Evolutionary conservation across 2,329 filamentous ascomycete species (phyloP).

Genomic region (Fusarium globosum): DNA sequence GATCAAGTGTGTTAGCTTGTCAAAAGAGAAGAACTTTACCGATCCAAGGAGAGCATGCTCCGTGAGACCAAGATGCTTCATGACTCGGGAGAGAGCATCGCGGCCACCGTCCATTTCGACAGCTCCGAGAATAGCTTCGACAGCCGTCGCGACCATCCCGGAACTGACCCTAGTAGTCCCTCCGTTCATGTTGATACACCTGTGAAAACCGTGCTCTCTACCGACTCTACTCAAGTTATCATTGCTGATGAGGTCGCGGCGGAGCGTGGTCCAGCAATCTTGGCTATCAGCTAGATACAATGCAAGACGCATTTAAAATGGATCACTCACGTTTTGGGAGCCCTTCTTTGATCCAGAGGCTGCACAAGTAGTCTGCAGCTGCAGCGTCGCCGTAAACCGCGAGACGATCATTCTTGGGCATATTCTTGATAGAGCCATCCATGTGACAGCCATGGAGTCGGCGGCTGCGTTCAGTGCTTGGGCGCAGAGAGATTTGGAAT

Average conservation of each 20-base stretch:
- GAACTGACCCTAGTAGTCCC: background rate
- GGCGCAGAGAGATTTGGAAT: background rate
- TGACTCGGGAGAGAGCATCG: background rate
- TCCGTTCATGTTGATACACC: background rate
- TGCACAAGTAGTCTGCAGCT: background rate
- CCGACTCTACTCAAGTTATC: background rate
- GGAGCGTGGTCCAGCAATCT: background rate
- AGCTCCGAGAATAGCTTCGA: background rate
- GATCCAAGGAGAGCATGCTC: background rate
- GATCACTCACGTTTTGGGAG: background rate
- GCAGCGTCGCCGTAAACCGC: background rate
- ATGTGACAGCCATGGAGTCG: background rate
- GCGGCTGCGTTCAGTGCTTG: background rate
- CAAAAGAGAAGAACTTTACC: background rate
- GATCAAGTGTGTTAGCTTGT: background rate
- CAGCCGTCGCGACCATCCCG: background rate
- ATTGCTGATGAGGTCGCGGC: background rate
- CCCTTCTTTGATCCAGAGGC: background rate
- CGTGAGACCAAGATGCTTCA: background rate
- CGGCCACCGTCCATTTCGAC: background rate
- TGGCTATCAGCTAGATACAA: rapidly evolving
- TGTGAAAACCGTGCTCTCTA: rapidly evolving
- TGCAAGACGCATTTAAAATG: rapidly evolving
- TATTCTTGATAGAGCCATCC: rapidly evolving
- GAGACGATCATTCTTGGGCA: background rate